Conservation (phyloP, 345 rosid genomes). For the Moricandia moricandioides region DNA sequence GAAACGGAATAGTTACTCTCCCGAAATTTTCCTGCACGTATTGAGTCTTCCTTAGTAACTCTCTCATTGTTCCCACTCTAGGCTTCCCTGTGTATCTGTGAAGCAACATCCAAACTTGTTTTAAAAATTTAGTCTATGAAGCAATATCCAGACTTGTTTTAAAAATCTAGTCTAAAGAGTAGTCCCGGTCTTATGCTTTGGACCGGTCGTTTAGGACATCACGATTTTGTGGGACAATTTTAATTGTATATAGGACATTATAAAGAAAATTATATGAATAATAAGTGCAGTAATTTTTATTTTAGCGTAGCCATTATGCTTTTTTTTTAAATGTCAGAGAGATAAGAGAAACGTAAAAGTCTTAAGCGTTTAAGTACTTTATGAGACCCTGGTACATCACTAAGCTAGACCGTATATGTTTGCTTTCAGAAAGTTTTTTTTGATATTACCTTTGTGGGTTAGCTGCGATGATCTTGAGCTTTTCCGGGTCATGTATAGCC, state of each 20-base stretch:
- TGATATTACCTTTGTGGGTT: slow-evolving; percentile 68
- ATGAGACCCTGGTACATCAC: background rate
- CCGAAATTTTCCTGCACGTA: slow-evolving; percentile 77
- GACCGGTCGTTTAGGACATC: no score
- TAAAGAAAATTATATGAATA: no score
- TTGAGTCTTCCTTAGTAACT: slow-evolving; percentile 64
- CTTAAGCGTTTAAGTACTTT: background rate
- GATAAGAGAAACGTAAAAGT: background rate
- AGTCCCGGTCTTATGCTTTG: no score
- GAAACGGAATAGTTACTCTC: slow-evolving; percentile 55
- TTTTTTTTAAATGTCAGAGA: no score
- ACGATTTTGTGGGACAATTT: no score
- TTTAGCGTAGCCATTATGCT: no score
- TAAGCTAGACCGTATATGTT: background rate
- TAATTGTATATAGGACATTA: no score
- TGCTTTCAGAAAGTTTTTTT: slow-evolving; percentile 51
- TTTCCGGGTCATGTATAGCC: slow-evolving; percentile 76
- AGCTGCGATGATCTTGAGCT: slow-evolving; percentile 77
- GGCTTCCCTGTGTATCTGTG: slow-evolving; percentile 68
- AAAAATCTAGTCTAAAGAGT: background rate
- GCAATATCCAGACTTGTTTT: background rate
- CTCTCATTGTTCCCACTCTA: slow-evolving; percentile 95
- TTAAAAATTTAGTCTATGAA: no score
- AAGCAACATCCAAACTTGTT: background rate
- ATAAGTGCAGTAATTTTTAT: no score